Evolutionary conservation across 2,329 filamentous ascomycete genomes (phyloP).

Genomic region (Dactylellina drechsleri): DNA sequence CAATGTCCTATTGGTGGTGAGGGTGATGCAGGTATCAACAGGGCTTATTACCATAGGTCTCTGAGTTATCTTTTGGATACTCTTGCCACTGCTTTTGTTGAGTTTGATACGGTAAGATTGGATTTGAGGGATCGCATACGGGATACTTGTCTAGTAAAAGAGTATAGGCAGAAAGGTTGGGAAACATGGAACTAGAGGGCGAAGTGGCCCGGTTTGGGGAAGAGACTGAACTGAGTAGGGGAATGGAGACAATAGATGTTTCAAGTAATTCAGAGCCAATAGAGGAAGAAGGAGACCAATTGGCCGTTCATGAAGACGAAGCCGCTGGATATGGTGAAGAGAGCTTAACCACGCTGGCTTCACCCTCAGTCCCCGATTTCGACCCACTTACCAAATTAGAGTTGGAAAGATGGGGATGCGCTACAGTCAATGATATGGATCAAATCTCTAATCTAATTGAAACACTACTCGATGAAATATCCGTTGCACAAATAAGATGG

Average conservation of each 20-base stretch:
- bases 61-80: slow-evolving; percentile 12
- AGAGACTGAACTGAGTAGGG: too few relatives aligned
- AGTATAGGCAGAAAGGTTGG: background rate
- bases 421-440: slow-evolving; percentile 4
- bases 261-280: background rate
- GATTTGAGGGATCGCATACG: slow-evolving; percentile 1
- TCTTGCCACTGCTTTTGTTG: background rate
- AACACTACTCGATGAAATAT: background rate
- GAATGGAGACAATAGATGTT: too few relatives aligned
- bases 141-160: slow-evolving; percentile 1
- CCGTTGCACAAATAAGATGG: background rate
- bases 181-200: background rate
- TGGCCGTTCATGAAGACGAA: background rate
- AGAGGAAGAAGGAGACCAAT: background rate
- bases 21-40: background rate
- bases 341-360: background rate
- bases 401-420: slow-evolving; percentile 1
- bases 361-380: background rate
- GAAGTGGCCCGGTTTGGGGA: background rate
- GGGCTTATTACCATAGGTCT: slow-evolving; percentile 3
- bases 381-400: background rate
- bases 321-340: background rate
- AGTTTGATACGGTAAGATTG: slow-evolving; percentile 11
- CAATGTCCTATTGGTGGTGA: slow-evolving; percentile 13
- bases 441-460: slow-evolving; percentile 4